phyloP scores from a whole-genome alignment of 352 stramenopile species.

The Globisporangium mamillatum region DNA sequence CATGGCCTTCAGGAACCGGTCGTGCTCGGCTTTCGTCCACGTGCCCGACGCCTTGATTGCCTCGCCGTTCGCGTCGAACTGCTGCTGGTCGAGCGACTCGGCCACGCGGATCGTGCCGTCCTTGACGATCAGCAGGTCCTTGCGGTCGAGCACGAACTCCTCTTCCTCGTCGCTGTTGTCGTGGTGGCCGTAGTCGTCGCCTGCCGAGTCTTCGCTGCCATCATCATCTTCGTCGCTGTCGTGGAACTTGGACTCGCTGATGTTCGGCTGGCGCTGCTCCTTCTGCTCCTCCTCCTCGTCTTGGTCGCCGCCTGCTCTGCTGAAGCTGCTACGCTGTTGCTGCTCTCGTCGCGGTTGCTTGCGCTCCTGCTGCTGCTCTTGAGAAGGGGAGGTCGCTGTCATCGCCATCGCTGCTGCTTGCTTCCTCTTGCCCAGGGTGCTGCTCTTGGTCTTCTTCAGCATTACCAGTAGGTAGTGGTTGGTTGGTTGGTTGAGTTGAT shows the following conservation, averaged over 20 bases:
- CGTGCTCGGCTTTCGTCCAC: constrained; percentile 25
- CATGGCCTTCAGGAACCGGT: constrained; percentile 23
- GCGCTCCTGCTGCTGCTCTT: not conserved
- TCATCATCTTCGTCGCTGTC: constrained; percentile 3
- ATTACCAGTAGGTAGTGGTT: not conserved
- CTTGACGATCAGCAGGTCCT: constrained; percentile 74
- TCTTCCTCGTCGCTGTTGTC: constrained; percentile 30
- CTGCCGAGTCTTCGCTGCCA: not conserved
- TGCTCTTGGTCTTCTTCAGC: constrained; percentile 2
- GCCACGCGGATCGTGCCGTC: constrained; percentile 66
- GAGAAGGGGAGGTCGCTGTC: not conserved
- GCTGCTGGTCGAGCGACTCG: constrained; percentile 54
- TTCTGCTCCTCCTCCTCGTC: not conserved
- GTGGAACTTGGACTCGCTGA: constrained; percentile 6
- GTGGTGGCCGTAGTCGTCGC: constrained; percentile 15
- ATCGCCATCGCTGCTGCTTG: not conserved
- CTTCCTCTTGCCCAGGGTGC: constrained; percentile 9
- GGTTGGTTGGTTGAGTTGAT: not conserved
- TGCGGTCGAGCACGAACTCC: constrained; percentile 56
- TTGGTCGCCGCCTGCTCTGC: not conserved
- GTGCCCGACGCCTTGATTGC: constrained; percentile 19
- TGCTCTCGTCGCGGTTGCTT: not conserved
- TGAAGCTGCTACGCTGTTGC: not conserved
- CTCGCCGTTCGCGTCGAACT: constrained; percentile 43
- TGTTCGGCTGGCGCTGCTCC: constrained; percentile 1